Evolutionary conservation across 2,329 filamentous ascomycete species (phyloP).

Genomic region (Claviceps maximensis): DNA sequence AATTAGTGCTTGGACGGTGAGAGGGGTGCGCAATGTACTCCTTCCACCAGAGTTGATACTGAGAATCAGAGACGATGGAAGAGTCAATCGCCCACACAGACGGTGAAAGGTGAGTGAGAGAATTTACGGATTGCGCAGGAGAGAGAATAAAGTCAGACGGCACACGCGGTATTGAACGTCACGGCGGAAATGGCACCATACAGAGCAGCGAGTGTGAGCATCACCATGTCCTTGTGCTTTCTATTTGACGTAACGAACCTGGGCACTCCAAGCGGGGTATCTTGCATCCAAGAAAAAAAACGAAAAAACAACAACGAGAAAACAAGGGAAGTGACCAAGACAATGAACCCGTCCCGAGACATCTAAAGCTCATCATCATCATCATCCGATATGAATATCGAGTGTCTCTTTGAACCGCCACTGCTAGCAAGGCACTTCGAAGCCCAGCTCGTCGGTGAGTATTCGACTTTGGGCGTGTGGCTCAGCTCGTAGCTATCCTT

Average conservation of each 20-base stretch:
- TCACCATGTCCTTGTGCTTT: neutral
- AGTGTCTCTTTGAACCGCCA: slow-evolving; percentile 14
- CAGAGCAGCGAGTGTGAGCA: neutral
- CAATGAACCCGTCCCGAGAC: neutral
- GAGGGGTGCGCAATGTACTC: too few relatives aligned
- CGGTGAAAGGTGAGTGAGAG: neutral
- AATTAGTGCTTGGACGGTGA: too few relatives aligned
- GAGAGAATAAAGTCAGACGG: neutral
- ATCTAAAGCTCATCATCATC: slow-evolving; percentile 17
- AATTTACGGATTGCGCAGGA: too few relatives aligned
- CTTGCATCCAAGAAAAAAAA: neutral
- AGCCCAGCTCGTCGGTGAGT: too few relatives aligned
- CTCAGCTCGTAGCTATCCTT: neutral
- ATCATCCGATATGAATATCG: slow-evolving; percentile 25
- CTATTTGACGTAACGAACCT: neutral
- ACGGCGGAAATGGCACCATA: neutral
- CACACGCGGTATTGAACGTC: neutral
- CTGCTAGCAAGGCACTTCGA: slow-evolving; percentile 9
- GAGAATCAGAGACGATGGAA: too few relatives aligned
- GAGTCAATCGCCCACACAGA: neutral
- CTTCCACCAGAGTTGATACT: too few relatives aligned
- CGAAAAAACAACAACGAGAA: neutral
- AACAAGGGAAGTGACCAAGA: neutral
- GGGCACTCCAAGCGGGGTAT: neutral
- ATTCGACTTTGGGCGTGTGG: neutral